Percentiles rank a stretch among this genome's conserved stretches.
Conservation (phyloP, 371 early-diverging fungal genomes). For the Mucor piriformis region DNA sequence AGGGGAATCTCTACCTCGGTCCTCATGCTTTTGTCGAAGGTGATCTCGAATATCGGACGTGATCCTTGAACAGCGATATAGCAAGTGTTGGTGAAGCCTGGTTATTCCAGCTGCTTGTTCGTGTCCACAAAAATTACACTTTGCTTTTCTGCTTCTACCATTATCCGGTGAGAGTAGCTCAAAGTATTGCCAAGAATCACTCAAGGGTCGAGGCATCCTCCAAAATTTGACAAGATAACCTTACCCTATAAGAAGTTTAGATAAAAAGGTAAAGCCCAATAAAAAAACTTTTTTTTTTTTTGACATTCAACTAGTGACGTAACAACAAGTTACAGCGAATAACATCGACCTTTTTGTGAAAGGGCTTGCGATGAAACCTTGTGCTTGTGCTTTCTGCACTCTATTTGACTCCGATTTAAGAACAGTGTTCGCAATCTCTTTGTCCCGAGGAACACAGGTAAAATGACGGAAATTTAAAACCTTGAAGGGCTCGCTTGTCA, state of each 20-base stretch:
- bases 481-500: no score
- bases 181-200: slow-evolving; percentile 47
- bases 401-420: no score
- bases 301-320: slow-evolving; percentile 5
- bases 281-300: slow-evolving; percentile 2
- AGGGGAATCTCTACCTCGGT: slow-evolving; percentile 3
- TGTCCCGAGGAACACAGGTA: no score
- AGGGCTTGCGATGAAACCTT: neutral
- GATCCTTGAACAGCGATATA: slow-evolving; percentile 33
- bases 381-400: no score
- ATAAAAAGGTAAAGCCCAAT: neutral
- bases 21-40: slow-evolving; percentile 27
- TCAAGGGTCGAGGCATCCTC: slow-evolving; percentile 46
- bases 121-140: slow-evolving; percentile 39
- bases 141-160: slow-evolving; percentile 31
- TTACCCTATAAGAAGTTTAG: neutral
- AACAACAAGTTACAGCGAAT: neutral
- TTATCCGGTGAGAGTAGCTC: slow-evolving; percentile 24
- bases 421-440: no score
- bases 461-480: neutral
- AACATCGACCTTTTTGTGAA: neutral
- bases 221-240: neutral
- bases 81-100: slow-evolving; percentile 39
- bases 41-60: slow-evolving; percentile 28
- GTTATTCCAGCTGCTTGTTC: slow-evolving; percentile 43